Evolutionary conservation across 2,329 filamentous ascomycete species (phyloP).

Genomic region (Penicillium sp.): DNA sequence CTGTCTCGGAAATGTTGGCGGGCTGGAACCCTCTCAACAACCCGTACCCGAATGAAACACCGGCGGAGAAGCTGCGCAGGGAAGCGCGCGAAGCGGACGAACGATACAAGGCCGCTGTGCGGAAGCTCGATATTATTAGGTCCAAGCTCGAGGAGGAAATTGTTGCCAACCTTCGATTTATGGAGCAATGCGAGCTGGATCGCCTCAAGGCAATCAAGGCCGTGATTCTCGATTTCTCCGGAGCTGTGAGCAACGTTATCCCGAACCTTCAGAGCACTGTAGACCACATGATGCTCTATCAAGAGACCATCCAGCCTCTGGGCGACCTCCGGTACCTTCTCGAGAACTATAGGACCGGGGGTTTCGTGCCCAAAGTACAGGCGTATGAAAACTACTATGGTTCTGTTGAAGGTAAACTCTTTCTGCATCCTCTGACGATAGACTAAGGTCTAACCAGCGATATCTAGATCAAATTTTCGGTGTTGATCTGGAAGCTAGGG

Average conservation of each 20-base stretch:
- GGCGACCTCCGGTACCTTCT: constrained; percentile 91
- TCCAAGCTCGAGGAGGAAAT: constrained; percentile 97
- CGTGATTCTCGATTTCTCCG: constrained; percentile 95
- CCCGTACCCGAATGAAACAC: constrained; percentile 90
- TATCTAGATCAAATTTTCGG: constrained; percentile 86
- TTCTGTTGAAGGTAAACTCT: constrained; percentile 72
- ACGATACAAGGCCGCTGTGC: constrained; percentile 85
- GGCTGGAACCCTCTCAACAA: constrained; percentile 95
- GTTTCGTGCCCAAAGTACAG: constrained; percentile 86
- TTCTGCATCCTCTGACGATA: constrained; percentile 14
- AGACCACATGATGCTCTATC: constrained; percentile 98
- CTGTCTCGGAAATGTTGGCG: constrained; percentile 85
- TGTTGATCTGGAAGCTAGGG: constrained; percentile 94
- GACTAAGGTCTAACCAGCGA: constrained; percentile 18
- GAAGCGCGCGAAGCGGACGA: constrained; percentile 92
- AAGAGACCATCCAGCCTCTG: constrained; percentile 94
- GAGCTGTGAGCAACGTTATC: constrained; percentile 96
- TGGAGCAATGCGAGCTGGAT: constrained; percentile 96
- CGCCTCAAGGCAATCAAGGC: constrained; percentile 97
- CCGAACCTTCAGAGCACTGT: constrained; percentile 93
- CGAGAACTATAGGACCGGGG: constrained; percentile 95
- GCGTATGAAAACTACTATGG: constrained; percentile 99
- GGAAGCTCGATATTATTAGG: constrained; percentile 84
- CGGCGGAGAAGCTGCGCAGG: constrained; percentile 80
- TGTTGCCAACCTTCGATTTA: constrained; percentile 87